phyloP scores from a whole-genome alignment of 371 early-diverging fungal genomes.

The Mucor sp. region DNA sequence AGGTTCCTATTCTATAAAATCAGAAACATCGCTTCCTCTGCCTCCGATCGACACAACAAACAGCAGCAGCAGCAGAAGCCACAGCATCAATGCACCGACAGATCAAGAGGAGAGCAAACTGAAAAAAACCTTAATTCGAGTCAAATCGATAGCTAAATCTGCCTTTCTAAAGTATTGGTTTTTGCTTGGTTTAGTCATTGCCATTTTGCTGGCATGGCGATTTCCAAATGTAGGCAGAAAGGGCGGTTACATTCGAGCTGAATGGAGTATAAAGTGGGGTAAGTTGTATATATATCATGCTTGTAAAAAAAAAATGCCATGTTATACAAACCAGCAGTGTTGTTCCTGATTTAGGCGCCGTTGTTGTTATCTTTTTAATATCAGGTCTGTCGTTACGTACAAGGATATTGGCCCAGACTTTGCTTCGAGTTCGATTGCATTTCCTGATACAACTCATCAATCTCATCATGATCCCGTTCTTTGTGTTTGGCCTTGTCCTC shows the following conservation, averaged over 20 bases:
- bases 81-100: background rate
- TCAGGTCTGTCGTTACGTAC: conserved; percentile 74
- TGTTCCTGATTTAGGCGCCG: conserved; percentile 42
- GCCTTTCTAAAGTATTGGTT: conserved; percentile 33
- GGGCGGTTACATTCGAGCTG: conserved; percentile 56
- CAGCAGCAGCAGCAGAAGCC: background rate
- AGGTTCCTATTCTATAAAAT: conserved; percentile 3
- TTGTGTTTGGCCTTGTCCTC: conserved; percentile 62
- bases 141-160: background rate
- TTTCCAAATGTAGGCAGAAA: conserved; percentile 61
- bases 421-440: conserved; percentile 66
- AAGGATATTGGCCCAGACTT: conserved; percentile 57
- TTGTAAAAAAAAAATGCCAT: background rate
- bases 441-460: conserved; percentile 65
- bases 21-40: conserved; percentile 1
- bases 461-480: conserved; percentile 64
- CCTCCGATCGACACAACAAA: background rate
- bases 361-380: conserved; percentile 70
- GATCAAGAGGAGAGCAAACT: background rate
- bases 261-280: conserved; percentile 70
- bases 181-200: conserved; percentile 57
- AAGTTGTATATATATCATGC: conserved; percentile 2
- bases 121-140: background rate
- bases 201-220: conserved; percentile 55
- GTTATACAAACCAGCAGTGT: background rate